Conservation (phyloP, 371 early-diverging fungal species). For the Amoeboradix gromovi region DNA sequence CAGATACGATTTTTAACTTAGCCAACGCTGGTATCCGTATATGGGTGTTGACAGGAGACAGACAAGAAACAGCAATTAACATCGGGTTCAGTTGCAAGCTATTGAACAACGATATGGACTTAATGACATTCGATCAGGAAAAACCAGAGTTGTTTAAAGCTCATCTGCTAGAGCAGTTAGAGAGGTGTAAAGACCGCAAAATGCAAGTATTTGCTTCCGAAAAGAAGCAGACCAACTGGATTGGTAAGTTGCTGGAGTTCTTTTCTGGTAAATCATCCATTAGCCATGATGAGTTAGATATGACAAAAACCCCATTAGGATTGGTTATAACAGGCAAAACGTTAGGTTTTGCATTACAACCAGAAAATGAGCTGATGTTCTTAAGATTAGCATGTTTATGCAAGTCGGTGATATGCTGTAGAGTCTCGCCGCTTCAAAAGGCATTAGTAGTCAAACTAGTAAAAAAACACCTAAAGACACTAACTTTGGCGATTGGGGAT, state of each 20-base stretch:
- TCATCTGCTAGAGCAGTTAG: no score
- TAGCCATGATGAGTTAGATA: constrained; percentile 20
- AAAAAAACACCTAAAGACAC: constrained; percentile 35
- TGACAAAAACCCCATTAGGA: neutral
- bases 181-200: no score
- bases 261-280: neutral
- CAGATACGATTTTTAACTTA: constrained; percentile 64
- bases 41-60: constrained; percentile 99
- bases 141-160: no score
- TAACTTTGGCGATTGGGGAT: constrained; percentile 85
- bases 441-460: constrained; percentile 85
- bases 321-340: neutral
- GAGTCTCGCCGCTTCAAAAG: constrained; percentile 97
- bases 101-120: constrained; percentile 25
- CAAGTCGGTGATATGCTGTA: constrained; percentile 79
- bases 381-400: constrained; percentile 42
- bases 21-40: constrained; percentile 86
- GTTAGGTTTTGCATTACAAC: constrained; percentile 26
- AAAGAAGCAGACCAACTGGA: no score
- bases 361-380: constrained; percentile 32
- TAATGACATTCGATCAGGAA: constrained; percentile 1
- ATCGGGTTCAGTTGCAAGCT: constrained; percentile 80
- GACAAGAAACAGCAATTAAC: constrained; percentile 94
- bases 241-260: no score
- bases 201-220: no score